Evolutionary conservation across 2,329 filamentous ascomycete species (phyloP).

Genomic region (Pestalotiopsis sp.): DNA sequence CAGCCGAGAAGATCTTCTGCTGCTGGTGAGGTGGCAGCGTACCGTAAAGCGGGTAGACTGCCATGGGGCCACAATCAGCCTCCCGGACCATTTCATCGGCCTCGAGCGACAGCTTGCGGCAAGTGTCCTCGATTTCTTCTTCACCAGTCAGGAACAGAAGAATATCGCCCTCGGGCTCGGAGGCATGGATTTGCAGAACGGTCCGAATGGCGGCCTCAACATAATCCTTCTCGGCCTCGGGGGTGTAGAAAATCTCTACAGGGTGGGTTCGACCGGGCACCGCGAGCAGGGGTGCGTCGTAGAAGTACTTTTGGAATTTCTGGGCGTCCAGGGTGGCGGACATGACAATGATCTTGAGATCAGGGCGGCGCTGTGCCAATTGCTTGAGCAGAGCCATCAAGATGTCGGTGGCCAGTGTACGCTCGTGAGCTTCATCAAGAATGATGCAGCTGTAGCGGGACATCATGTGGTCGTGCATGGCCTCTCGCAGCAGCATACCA

Average conservation of each 20-base stretch:
- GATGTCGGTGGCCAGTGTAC: constrained; percentile 95
- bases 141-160: constrained; percentile 95
- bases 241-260: constrained; percentile 98
- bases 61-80: constrained; percentile 86
- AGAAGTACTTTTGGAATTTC: constrained; percentile 98
- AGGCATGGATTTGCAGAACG: constrained; percentile 94
- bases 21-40: constrained; percentile 91
- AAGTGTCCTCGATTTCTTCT: constrained; percentile 97
- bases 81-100: constrained; percentile 90
- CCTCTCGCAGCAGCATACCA: constrained; percentile 95
- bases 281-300: constrained; percentile 87
- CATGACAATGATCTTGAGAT: constrained; percentile 99
- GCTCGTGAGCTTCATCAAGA: constrained; percentile 96
- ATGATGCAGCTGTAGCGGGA: constrained; percentile 96
- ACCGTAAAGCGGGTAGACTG: constrained; percentile 92
- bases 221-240: constrained; percentile 94
- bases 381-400: constrained; percentile 96
- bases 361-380: constrained; percentile 77
- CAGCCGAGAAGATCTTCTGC: constrained; percentile 91
- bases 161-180: constrained; percentile 90
- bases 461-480: constrained; percentile 93
- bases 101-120: constrained; percentile 87
- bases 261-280: constrained; percentile 95
- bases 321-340: constrained; percentile 96
- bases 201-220: constrained; percentile 94